These are phyloP conservation scores for Hemileia vastatrix DNA, from an alignment of 1,284 basidiomycete genomes.

Conservation along the genomic window DNA sequence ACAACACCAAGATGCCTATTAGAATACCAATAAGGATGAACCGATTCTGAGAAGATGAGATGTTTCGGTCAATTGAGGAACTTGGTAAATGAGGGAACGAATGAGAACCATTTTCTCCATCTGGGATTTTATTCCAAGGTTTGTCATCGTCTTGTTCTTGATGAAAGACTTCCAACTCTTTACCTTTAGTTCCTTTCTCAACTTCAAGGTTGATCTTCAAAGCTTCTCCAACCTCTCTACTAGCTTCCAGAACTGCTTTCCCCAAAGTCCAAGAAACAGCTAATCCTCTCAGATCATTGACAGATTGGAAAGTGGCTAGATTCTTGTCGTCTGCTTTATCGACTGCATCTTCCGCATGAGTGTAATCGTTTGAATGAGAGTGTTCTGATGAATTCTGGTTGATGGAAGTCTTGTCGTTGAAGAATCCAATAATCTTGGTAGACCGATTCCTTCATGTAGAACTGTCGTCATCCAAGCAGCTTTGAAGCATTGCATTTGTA, in stretches of 20 bases:
- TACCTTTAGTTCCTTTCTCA: background rate
- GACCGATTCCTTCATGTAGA: conserved; percentile 41
- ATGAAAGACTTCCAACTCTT: background rate
- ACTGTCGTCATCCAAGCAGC: conserved; percentile 43
- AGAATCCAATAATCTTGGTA: conserved; percentile 36
- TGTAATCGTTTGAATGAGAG: background rate
- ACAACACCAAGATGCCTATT: conserved; percentile 27
- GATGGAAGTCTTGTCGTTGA: background rate
- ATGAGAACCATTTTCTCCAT: background rate
- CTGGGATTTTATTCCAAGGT: conserved; percentile 4
- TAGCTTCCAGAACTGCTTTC: conserved; percentile 40
- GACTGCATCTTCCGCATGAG: conserved; percentile 34
- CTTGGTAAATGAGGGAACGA: background rate
- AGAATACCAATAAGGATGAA: conserved; percentile 27
- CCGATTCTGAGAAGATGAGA: conserved; percentile 17
- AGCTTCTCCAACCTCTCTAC: too few relatives aligned
- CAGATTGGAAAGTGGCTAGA: conserved; percentile 36
- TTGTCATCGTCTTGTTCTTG: conserved; percentile 5
- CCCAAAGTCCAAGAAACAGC: conserved; percentile 43
- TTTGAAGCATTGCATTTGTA: conserved; percentile 44
- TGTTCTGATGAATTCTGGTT: background rate
- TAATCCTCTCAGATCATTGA: conserved; percentile 41
- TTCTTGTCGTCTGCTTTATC: conserved; percentile 27
- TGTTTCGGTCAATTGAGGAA: background rate
- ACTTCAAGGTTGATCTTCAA: too few relatives aligned